Evolutionary conservation across 78 protist species (phyloP).

Genomic region (Neovahlkampfia damariscottae): DNA sequence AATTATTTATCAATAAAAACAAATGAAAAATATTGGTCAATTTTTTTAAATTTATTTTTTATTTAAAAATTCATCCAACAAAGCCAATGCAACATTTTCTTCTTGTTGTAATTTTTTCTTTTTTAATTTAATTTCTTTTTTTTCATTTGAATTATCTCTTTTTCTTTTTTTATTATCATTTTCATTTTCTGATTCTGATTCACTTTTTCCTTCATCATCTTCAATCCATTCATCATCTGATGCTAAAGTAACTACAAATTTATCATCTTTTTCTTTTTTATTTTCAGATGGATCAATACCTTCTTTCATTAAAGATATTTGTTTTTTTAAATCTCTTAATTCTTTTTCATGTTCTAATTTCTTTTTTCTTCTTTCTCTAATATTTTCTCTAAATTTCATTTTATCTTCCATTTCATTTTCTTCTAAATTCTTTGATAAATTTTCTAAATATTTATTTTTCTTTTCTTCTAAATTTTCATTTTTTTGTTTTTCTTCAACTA

Average conservation of each 20-base stretch:
- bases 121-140: not conserved
- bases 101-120: not conserved
- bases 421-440: not conserved
- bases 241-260: too few relatives aligned
- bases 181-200: not conserved
- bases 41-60: not conserved
- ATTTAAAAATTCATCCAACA: not conserved
- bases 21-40: too few relatives aligned
- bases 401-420: not conserved
- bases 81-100: not conserved
- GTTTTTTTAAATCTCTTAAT: not conserved
- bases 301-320: not conserved
- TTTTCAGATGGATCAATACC: not conserved
- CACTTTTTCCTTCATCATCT: not conserved
- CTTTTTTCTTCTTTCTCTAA: not conserved
- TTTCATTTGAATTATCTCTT: not conserved
- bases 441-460: not conserved
- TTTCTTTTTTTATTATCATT: not conserved
- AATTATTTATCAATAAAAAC: too few relatives aligned
- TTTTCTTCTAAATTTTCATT: not conserved
- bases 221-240: not conserved
- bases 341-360: not conserved
- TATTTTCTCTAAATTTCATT: not conserved
- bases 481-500: not conserved
- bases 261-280: not conserved